These are phyloP conservation scores for Wallacemonas sp. DNA, from an alignment of 208 protist species.

Conservation along the genomic window DNA sequence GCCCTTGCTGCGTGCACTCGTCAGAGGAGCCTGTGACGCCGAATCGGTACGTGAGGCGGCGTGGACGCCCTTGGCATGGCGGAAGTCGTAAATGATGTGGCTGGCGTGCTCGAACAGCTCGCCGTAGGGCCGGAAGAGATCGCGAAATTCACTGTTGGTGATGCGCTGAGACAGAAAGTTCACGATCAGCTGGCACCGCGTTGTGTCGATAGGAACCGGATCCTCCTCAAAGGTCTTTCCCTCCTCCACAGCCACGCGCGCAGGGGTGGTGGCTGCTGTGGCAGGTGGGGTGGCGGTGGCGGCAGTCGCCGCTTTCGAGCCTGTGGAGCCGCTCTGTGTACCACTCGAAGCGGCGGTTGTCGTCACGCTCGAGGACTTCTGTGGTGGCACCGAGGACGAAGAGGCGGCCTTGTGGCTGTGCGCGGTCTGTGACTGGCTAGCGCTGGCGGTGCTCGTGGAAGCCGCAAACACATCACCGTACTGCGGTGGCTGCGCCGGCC, in stretches of 20 bases:
- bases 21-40: not conserved
- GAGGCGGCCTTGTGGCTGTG: too few relatives aligned
- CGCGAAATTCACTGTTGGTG: conserved; percentile 41
- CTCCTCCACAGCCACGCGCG: conserved; percentile 5
- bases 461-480: not conserved
- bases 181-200: conserved; percentile 63
- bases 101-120: conserved; percentile 31
- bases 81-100: conserved; percentile 65
- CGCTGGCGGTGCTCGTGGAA: not conserved
- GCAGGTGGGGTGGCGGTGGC: conserved; percentile 5
- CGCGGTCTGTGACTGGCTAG: too few relatives aligned
- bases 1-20: conserved; percentile 49
- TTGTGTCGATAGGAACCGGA: conserved; percentile 44
- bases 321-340: too few relatives aligned
- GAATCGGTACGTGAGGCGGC: not conserved
- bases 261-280: not conserved
- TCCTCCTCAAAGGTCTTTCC: conserved; percentile 41
- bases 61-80: conserved; percentile 6
- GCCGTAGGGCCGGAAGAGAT: conserved; percentile 49
- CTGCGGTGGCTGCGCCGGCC: not conserved
- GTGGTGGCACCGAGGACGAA: too few relatives aligned
- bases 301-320: not conserved
- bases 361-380: too few relatives aligned
- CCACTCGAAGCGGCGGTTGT: not conserved
- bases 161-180: conserved; percentile 59